Evolutionary conservation across 2,329 filamentous ascomycete species (phyloP).

Genomic region (Fusarium sp.): DNA sequence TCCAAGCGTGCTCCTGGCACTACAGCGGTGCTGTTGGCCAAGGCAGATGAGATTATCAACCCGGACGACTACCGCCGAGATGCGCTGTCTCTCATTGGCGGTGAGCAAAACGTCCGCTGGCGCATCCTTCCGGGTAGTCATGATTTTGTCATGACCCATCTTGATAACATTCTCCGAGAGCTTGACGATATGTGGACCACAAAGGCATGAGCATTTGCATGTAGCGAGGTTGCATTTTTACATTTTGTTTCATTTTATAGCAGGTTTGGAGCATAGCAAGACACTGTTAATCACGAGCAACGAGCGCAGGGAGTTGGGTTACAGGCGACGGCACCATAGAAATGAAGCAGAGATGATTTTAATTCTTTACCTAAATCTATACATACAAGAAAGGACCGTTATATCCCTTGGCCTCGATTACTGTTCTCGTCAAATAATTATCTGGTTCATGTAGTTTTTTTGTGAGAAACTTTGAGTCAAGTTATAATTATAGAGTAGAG

Average conservation of each 20-base stretch:
- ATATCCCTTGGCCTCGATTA: too few relatives aligned
- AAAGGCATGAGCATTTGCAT: constrained; percentile 12
- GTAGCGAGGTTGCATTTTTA: not conserved
- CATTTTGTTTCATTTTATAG: not conserved
- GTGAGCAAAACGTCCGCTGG: constrained; percentile 61
- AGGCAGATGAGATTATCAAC: constrained; percentile 64
- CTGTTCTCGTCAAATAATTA: too few relatives aligned
- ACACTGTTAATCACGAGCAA: constrained; percentile 2
- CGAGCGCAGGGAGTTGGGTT: constrained; percentile 23
- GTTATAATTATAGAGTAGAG: constrained; percentile 21
- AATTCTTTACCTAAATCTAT: not conserved
- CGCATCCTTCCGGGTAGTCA: constrained; percentile 65
- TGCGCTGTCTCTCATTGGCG: constrained; percentile 63
- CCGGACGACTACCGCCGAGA: constrained; percentile 61
- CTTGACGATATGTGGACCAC: constrained; percentile 61
- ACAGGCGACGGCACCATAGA: not conserved
- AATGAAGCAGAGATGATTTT: not conserved
- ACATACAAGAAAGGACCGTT: not conserved
- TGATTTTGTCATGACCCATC: constrained; percentile 71
- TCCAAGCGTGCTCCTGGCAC: constrained; percentile 55
- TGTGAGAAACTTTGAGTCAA: too few relatives aligned
- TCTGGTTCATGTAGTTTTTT: too few relatives aligned
- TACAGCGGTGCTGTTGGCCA: constrained; percentile 64
- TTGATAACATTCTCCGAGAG: constrained; percentile 55
- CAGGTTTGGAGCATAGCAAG: not conserved